These are phyloP conservation scores for Solanum pennellii DNA, from an alignment of 257 asterid genomes.

Conservation along the genomic window DNA sequence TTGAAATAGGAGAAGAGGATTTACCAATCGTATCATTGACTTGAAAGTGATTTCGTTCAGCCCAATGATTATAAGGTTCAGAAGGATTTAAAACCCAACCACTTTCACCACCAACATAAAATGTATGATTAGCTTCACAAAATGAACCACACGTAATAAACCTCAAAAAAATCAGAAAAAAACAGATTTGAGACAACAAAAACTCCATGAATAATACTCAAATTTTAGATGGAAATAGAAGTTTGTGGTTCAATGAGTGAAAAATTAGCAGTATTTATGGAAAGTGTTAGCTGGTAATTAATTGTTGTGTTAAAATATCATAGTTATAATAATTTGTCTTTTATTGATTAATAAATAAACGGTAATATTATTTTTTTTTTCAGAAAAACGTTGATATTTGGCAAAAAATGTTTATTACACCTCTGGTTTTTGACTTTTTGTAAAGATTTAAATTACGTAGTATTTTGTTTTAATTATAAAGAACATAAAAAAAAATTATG, in stretches of 20 bases:
- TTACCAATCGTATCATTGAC: slow-evolving; percentile 27
- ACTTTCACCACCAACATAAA: slow-evolving; percentile 27
- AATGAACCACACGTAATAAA: slow-evolving; percentile 9
- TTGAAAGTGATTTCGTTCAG: slow-evolving; percentile 22
- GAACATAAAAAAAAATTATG: too few relatives aligned
- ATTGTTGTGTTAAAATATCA: background rate
- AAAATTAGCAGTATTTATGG: background rate
- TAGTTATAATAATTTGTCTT: background rate
- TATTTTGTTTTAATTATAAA: background rate
- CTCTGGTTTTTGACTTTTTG: background rate
- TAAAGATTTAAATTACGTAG: background rate
- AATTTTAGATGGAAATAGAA: background rate
- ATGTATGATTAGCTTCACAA: slow-evolving; percentile 14
- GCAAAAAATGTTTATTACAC: background rate
- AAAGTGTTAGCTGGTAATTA: background rate
- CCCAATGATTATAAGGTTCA: slow-evolving; percentile 24
- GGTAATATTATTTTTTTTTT: background rate
- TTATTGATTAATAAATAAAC: background rate
- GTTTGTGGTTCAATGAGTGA: background rate
- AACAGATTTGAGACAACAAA: background rate
- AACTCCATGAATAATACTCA: background rate
- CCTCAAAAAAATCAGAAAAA: slow-evolving; percentile 10
- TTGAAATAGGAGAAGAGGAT: too few relatives aligned
- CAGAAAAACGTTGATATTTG: background rate
- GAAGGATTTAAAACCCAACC: slow-evolving; percentile 32